Evolutionary conservation across 2,329 filamentous ascomycete species (phyloP).

Genomic region (Arthrobotrys pseudoclavata): DNA sequence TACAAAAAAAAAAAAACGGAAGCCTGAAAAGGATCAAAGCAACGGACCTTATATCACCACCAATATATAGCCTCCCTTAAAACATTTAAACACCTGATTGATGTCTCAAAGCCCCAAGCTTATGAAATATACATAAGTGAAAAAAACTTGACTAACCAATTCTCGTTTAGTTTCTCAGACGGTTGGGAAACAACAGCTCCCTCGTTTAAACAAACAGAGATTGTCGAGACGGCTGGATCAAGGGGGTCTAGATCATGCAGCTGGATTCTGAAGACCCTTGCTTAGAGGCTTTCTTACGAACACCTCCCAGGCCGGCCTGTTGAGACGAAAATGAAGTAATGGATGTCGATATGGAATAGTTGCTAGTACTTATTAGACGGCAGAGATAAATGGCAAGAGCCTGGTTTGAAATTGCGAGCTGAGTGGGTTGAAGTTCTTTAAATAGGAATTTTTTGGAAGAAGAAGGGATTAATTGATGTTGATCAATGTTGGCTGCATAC

Average conservation of each 20-base stretch:
- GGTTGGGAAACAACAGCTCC: background rate
- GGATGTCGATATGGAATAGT: background rate
- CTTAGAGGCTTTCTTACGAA: background rate
- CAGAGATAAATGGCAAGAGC: background rate
- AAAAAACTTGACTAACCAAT: slow-evolving; percentile 17
- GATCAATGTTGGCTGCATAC: too few relatives aligned
- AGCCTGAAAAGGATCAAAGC: slow-evolving; percentile 15
- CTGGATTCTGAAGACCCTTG: slow-evolving; percentile 14
- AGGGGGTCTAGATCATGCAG: slow-evolving; percentile 16
- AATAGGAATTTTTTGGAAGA: background rate
- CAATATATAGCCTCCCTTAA: slow-evolving; percentile 11
- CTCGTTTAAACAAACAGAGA: slow-evolving; percentile 17
- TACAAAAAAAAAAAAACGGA: background rate
- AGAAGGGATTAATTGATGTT: background rate
- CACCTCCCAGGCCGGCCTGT: background rate
- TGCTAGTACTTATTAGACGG: too few relatives aligned
- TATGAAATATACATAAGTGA: background rate
- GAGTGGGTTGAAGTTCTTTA: slow-evolving; percentile 1
- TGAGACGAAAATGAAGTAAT: background rate
- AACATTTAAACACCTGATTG: background rate
- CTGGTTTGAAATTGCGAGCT: background rate
- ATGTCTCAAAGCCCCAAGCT: background rate
- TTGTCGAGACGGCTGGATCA: slow-evolving; percentile 29
- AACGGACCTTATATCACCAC: slow-evolving; percentile 6
- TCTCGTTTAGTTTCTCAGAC: background rate